A percentile compares a stretch with the other conserved stretches of the same genome.
These are phyloP conservation scores for Lichtheimia corymbifera DNA, from an alignment of 371 early-diverging fungal species.

Conservation along the genomic window DNA sequence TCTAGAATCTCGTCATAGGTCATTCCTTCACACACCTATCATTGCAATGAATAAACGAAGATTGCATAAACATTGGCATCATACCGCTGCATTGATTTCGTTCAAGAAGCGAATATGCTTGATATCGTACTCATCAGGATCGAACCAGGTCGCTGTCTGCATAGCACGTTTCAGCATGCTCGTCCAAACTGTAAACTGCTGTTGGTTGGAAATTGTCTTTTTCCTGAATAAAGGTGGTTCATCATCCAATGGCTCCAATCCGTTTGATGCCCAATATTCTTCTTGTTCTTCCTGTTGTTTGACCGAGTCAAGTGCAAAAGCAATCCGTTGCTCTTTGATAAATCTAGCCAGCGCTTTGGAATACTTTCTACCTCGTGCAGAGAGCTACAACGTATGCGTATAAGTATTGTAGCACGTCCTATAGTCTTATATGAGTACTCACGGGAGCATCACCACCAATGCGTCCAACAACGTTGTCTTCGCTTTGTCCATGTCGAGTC, in stretches of 20 bases:
- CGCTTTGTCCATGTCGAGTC: conserved; percentile 80
- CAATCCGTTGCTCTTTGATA: conserved; percentile 45
- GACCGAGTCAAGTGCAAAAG: conserved; percentile 39
- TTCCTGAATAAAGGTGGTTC: conserved; percentile 3
- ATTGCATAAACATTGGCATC: background rate
- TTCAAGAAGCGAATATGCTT: conserved; percentile 73
- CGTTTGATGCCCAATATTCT: conserved; percentile 27
- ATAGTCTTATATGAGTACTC: conserved; percentile 13
- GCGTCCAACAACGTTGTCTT: conserved; percentile 53
- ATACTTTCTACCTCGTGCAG: conserved; percentile 63
- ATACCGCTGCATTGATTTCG: conserved; percentile 83
- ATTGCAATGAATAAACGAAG: conserved; percentile 1
- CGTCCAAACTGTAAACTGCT: conserved; percentile 71
- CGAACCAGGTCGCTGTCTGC: conserved; percentile 70
- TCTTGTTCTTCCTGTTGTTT: conserved; percentile 28
- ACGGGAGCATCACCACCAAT: conserved; percentile 84
- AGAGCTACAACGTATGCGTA: conserved; percentile 29
- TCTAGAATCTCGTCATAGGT: conserved; percentile 68
- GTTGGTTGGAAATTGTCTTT: conserved; percentile 27
- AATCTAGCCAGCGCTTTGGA: conserved; percentile 67
- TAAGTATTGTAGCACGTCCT: background rate
- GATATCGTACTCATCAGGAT: conserved; percentile 73
- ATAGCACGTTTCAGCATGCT: conserved; percentile 72
- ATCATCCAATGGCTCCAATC: conserved; percentile 29
- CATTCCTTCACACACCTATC: conserved; percentile 49